Conservation (phyloP, 2,329 filamentous ascomycete species). For the Gnomoniopsis smithogilvyi region DNA sequence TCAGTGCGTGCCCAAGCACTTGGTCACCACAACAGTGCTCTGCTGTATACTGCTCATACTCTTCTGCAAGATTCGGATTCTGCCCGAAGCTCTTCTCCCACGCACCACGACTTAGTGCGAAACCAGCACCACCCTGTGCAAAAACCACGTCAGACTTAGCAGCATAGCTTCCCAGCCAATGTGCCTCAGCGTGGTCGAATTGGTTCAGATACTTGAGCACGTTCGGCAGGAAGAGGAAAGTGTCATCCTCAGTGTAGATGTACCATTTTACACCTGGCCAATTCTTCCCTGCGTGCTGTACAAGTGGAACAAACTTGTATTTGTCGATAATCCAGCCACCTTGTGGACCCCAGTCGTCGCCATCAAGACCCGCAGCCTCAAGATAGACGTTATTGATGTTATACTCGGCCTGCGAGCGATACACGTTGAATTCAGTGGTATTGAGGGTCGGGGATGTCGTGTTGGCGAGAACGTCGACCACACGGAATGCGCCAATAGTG, state of each 20-base stretch:
- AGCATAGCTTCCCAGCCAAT: slow-evolving; percentile 18
- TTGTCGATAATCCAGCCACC: slow-evolving; percentile 16
- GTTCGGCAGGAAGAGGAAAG: slow-evolving; percentile 18
- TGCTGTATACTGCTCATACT: slow-evolving; percentile 3
- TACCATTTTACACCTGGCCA: slow-evolving; percentile 20
- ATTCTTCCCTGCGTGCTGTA: slow-evolving; percentile 11
- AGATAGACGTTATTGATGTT: slow-evolving; percentile 24
- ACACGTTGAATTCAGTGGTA: slow-evolving; percentile 20
- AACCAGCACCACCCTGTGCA: slow-evolving; percentile 20
- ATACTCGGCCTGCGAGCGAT: slow-evolving; percentile 23
- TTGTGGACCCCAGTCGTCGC: slow-evolving; percentile 6
- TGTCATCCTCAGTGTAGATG: slow-evolving; percentile 22
- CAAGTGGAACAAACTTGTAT: slow-evolving; percentile 16
- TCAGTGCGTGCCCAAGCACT: slow-evolving; percentile 8
- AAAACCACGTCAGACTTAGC: slow-evolving; percentile 14
- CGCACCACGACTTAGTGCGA: slow-evolving; percentile 4
- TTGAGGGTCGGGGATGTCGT: slow-evolving; percentile 18
- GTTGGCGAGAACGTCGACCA: slow-evolving; percentile 26
- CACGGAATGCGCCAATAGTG: slow-evolving; percentile 22
- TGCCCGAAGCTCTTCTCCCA: slow-evolving; percentile 7
- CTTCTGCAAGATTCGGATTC: background rate
- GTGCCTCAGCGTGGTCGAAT: slow-evolving; percentile 10
- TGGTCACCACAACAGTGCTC: slow-evolving; percentile 10
- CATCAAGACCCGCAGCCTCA: slow-evolving; percentile 18
- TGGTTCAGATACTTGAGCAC: slow-evolving; percentile 13